These are phyloP conservation scores for Penicillium nordicum DNA, from an alignment of 2,329 filamentous ascomycete genomes.

Conservation along the genomic window DNA sequence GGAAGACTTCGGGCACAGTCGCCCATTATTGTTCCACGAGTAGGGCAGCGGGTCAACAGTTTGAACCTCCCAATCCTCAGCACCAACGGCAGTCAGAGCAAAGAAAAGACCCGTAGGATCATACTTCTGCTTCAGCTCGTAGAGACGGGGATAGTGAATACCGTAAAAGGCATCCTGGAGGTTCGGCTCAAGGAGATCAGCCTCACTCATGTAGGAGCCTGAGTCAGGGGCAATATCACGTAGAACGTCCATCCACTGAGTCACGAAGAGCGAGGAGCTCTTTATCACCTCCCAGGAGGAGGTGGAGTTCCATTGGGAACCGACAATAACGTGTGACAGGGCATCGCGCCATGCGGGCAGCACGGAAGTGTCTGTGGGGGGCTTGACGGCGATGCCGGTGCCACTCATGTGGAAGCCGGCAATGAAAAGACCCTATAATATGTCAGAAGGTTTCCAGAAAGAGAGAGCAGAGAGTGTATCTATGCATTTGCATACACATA, in stretches of 20 bases:
- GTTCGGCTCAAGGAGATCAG: slow-evolving; percentile 38
- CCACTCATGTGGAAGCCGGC: slow-evolving; percentile 24
- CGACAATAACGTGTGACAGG: slow-evolving; percentile 38
- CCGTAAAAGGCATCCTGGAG: slow-evolving; percentile 44
- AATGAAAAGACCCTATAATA: slow-evolving; percentile 18
- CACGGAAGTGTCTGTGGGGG: slow-evolving; percentile 15
- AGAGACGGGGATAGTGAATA: slow-evolving; percentile 26
- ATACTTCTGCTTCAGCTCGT: slow-evolving; percentile 30
- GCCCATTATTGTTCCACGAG: slow-evolving; percentile 23
- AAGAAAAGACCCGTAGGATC: slow-evolving; percentile 33
- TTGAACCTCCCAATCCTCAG: slow-evolving; percentile 24
- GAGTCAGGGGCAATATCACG: slow-evolving; percentile 19
- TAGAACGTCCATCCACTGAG: slow-evolving; percentile 21
- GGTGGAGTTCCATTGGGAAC: slow-evolving; percentile 24
- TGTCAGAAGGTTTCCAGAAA: neutral
- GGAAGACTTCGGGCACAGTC: slow-evolving; percentile 15
- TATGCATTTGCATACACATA: neutral
- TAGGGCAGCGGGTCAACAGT: slow-evolving; percentile 14
- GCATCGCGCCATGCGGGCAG: slow-evolving; percentile 44
- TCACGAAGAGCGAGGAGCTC: slow-evolving; percentile 13
- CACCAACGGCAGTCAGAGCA: slow-evolving; percentile 22
- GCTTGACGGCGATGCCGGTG: slow-evolving; percentile 16
- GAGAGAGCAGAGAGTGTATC: neutral
- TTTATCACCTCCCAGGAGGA: slow-evolving; percentile 14
- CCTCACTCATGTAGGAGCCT: slow-evolving; percentile 40